Base-by-base conservation (phyloP, 1,284 basidiomycete genomes). In the Ustilago vetiveriae region DNA sequence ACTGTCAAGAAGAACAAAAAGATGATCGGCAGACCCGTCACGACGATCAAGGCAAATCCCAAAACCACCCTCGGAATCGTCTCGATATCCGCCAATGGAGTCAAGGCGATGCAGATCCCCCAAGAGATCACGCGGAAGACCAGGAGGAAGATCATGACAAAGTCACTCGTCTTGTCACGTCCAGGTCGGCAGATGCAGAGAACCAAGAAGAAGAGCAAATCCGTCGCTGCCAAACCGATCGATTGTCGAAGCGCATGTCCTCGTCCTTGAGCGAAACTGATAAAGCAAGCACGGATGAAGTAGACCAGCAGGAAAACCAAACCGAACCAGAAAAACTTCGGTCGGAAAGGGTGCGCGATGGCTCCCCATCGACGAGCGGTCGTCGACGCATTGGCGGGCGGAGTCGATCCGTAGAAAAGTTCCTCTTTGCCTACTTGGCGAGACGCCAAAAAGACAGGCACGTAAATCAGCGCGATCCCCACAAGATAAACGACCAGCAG, bases 1-100 rank as follows among this genome's bases (percentile, higher is more conserved):
- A 79, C 41, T 10, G 78, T 74, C 29, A 77, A 32, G 14, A 77
- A 50, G 52, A 82, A 76, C 17, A 79, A 33, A 35, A 72, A 74
- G 32, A 82, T 45, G 63, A 82, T 74, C 24, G 78, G 75, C 9
- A 82, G 50, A 1, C 60, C 63, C 6, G 76, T 75, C 13, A 81
- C 65, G 6, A 66, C 79, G 14, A 82, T 47, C 27, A 78, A 40
- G 5, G 74, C 81, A 30, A 79, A 80, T 4, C 79, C 80, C 1
- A 82, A 60, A 19, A 82, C 68, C 9, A 76, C 78, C 9, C 80
- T 63, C 10, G 79, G 78, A 37, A 82, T 81, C 23, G 76, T 77
- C 52, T 71, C 56, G 41, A 80, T 55, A 22, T 75, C 59, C 8
- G 75, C 71, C 17, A 72, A 35, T 4, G 68, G 70, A 19, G 79